Conservation (phyloP, 2,329 filamentous ascomycete genomes). For the Botryotinia globosa region DNA sequence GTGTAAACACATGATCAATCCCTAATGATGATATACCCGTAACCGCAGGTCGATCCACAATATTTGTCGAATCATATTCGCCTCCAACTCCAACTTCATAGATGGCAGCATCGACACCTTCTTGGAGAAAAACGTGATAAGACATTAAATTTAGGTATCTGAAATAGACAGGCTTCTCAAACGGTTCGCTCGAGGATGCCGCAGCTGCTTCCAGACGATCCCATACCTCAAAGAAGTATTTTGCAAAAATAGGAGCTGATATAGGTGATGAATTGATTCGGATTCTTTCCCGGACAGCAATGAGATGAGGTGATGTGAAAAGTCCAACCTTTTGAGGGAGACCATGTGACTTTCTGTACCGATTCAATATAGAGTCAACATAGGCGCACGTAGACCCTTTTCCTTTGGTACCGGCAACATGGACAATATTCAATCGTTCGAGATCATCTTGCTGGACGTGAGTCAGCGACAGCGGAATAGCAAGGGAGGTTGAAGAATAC, state of each 20-base stretch:
- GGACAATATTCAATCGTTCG: slow-evolving; percentile 61
- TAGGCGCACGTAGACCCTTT: slow-evolving; percentile 73
- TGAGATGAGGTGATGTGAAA: slow-evolving; percentile 67
- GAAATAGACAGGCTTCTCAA: slow-evolving; percentile 53
- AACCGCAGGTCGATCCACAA: slow-evolving; percentile 56
- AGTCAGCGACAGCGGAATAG: neutral
- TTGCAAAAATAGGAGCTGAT: slow-evolving; percentile 56
- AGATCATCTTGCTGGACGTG: slow-evolving; percentile 40
- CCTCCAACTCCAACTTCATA: slow-evolving; percentile 68
- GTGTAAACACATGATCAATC: slow-evolving; percentile 63
- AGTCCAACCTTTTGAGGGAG: slow-evolving; percentile 49
- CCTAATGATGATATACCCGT: slow-evolving; percentile 64
- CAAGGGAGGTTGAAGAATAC: slow-evolving; percentile 33
- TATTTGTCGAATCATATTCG: slow-evolving; percentile 66
- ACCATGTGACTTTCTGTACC: slow-evolving; percentile 43
- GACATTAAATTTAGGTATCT: slow-evolving; percentile 64
- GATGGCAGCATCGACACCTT: slow-evolving; percentile 60
- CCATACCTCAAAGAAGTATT: slow-evolving; percentile 68
- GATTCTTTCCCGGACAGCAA: slow-evolving; percentile 65
- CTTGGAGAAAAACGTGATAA: slow-evolving; percentile 63
- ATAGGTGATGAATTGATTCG: slow-evolving; percentile 59
- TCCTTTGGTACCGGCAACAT: slow-evolving; percentile 74
- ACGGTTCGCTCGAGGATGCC: slow-evolving; percentile 34
- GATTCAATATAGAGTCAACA: slow-evolving; percentile 58
- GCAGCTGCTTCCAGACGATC: slow-evolving; percentile 47